These are phyloP conservation scores for Lactarius indigo DNA, from an alignment of 768 basidiomycete species.

Conservation along the genomic window DNA sequence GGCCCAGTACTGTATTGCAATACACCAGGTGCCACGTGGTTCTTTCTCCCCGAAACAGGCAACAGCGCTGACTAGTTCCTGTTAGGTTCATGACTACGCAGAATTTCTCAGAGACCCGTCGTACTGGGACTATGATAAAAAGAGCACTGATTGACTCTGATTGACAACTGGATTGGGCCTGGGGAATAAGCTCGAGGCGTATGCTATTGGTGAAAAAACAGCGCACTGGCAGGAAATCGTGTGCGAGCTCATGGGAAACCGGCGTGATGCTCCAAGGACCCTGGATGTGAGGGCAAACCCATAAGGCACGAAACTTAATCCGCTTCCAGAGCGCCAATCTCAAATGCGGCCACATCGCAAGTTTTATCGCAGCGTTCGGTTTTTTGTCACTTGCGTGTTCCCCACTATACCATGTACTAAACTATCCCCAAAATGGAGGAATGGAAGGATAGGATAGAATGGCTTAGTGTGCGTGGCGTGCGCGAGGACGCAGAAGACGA, in stretches of 20 bases:
- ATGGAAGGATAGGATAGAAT: conserved; percentile 69
- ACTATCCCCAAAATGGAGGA: conserved; percentile 34
- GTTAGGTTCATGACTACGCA: too few relatives aligned
- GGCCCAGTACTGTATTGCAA: too few relatives aligned
- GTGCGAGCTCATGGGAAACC: conserved; percentile 8
- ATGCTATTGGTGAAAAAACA: conserved; percentile 4
- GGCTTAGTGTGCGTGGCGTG: conserved; percentile 64
- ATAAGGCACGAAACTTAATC: conserved; percentile 8
- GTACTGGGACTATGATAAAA: too few relatives aligned
- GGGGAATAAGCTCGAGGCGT: background rate
- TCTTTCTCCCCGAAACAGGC: too few relatives aligned
- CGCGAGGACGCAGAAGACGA: conserved; percentile 39
- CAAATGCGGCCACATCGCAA: conserved; percentile 13
- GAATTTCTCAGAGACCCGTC: too few relatives aligned
- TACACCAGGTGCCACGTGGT: too few relatives aligned
- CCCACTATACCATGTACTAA: conserved; percentile 25
- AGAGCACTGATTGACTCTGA: background rate
- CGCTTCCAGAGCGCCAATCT: conserved; percentile 20
- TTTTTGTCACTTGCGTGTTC: conserved; percentile 16
- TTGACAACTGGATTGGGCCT: background rate
- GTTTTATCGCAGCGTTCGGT: conserved; percentile 10
- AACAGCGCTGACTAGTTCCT: too few relatives aligned
- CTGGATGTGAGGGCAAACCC: background rate
- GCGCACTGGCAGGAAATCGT: conserved; percentile 5
- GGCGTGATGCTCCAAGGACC: conserved; percentile 2